phyloP scores from a whole-genome alignment of 176 grass and related monocot species.

The Phragmites australis region DNA sequence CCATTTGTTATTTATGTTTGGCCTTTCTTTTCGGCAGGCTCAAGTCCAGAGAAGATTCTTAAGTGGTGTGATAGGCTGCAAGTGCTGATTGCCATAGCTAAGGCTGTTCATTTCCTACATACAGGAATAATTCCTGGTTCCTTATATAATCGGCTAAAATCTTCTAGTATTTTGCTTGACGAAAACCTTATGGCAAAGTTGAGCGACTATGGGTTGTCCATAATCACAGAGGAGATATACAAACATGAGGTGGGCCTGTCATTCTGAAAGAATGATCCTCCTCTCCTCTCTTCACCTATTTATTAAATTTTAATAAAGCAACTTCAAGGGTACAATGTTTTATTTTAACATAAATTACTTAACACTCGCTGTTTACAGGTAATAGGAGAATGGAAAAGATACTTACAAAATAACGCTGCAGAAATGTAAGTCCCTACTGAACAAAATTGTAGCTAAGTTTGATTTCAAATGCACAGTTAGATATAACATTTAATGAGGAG shows the following conservation, averaged over 20 bases:
- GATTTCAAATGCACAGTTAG: neutral
- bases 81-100: conserved; percentile 76
- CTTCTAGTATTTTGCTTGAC: conserved; percentile 76
- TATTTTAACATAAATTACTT: conserved; percentile 34
- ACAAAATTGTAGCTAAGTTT: conserved; percentile 1
- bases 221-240: conserved; percentile 93
- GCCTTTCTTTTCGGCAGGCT: conserved; percentile 50
- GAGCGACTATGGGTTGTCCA: conserved; percentile 90
- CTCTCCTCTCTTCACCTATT: conserved; percentile 1
- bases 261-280: conserved; percentile 15
- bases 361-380: conserved; percentile 43
- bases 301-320: conserved; percentile 7
- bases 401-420: conserved; percentile 41
- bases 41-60: conserved; percentile 66
- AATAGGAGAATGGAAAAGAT: conserved; percentile 51
- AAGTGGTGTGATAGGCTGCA: conserved; percentile 78
- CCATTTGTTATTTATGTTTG: conserved; percentile 31
- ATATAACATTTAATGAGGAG: neutral
- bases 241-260: conserved; percentile 61
- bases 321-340: neutral
- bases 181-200: conserved; percentile 86
- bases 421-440: conserved; percentile 57
- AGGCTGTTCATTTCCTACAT: conserved; percentile 96
- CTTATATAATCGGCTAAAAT: conserved; percentile 79
- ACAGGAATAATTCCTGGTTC: conserved; percentile 98